These are phyloP conservation scores for Diaporthe amygdali DNA, from an alignment of 2,329 filamentous ascomycete species.

Conservation along the genomic window DNA sequence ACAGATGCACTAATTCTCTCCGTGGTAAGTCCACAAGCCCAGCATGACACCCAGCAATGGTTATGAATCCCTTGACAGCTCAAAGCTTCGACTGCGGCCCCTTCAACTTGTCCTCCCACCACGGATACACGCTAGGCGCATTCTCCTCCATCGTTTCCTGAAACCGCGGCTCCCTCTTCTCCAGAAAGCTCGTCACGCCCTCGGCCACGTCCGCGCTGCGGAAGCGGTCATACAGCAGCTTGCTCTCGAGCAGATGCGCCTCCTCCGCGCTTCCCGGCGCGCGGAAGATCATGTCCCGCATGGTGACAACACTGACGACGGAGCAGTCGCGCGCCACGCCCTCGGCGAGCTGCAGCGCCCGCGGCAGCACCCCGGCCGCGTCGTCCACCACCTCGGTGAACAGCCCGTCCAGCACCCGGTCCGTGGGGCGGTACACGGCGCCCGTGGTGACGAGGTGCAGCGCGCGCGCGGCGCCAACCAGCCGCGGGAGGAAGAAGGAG, in stretches of 20 bases:
- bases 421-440: constrained; percentile 56
- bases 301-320: constrained; percentile 66
- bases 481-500: constrained; percentile 73
- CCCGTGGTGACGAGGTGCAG: constrained; percentile 73
- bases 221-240: constrained; percentile 66
- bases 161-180: constrained; percentile 71
- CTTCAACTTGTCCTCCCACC: constrained; percentile 65
- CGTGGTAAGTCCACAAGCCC: neutral
- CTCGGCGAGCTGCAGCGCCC: constrained; percentile 69
- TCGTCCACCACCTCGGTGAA: constrained; percentile 63
- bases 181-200: constrained; percentile 70
- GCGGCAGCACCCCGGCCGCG: constrained; percentile 64
- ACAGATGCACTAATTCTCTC: too few relatives aligned
- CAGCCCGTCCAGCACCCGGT: constrained; percentile 60
- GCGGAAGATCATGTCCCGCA: constrained; percentile 74
- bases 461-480: constrained; percentile 69
- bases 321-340: constrained; percentile 73
- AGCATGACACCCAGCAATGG: neutral
- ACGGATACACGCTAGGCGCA: constrained; percentile 66
- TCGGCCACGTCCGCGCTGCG: constrained; percentile 65
- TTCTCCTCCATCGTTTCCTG: constrained; percentile 64
- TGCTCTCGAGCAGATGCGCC: constrained; percentile 72
- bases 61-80: neutral
- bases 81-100: constrained; percentile 11
- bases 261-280: constrained; percentile 66